Base-by-base conservation (phyloP, 345 rosid genomes). In the Clarkia xantiana region DNA sequence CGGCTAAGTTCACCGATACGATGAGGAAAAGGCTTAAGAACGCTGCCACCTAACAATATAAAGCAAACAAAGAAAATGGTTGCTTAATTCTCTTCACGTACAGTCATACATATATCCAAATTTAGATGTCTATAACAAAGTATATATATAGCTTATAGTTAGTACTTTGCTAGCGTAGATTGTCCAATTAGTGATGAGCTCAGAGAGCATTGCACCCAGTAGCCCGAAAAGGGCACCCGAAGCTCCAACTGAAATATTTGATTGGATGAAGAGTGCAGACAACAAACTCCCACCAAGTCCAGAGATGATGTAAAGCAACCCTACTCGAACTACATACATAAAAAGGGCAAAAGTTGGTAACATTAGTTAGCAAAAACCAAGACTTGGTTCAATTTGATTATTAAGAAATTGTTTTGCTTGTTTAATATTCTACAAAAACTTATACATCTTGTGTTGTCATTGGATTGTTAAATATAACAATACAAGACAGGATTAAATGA, bases 201-300 rank as follows among this genome's bases (percentile, higher is more conserved):
- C 97, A 19, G 97, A 81, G 14, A 90, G 94, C 96, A 90, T 83
- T 59, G 78, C 77, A 51, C 97, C 97, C 12, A 90, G 83, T 45
- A 90, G 64, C 47, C 96, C 97, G 65, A 90, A 86, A 36, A 90
- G 80, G 0, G 94, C 94, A 62, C 97, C 97, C 25, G 97, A 90
- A 36, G 97, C 97, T 55, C 97, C 96, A 49, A 90, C 97, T 0
- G 96, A 90, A 59, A 90, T 70, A 46, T 66, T 70, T n/a, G 76
- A 56, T 57, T 81, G 84, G 50, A 90, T 72, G 61, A 90, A 90
- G 51, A 91, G 87, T n/a, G 80, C 88, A 10, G 98, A 91, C 58
- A 91, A 44, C 69, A 91, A 62, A 44, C 98, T 91, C 69, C 98
- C 96, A 49, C 98, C 98, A 53, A 78, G 76, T 10, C 98, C 98